Base-by-base conservation (phyloP, 306 rosid species). In the Glycine soja region DNA sequence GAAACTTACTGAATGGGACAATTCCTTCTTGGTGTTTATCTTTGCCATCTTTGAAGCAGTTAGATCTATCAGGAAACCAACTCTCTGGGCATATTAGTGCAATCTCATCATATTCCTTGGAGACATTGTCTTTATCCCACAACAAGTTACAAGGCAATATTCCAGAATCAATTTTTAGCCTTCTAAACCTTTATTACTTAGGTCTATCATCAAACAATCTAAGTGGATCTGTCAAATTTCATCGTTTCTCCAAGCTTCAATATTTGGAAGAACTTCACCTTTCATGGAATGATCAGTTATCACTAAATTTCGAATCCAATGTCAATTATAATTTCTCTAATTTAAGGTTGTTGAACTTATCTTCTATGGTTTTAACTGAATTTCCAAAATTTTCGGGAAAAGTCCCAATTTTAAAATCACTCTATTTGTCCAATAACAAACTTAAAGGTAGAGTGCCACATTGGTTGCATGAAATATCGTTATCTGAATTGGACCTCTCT, bases 11-110 rank as follows among this genome's bases (percentile, higher is more conserved):
- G 0, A 52, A 52, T 53, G 77, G 15, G n/a, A 32, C 64, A 52
- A 51, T 80, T 24, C 88, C 88, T 2, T 8, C 50, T 32, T 75
- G 77, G 87, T 10, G 34, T 43, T 79, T 46, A 10, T 64, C 65
- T 34, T 75, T 87, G 43, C 16, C 5, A 0, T 2, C 4, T 14
- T 38, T 84, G 16, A 2, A 11, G n/a, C 1, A 2, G 5, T 34
- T 63, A 34, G 1, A 0, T 12, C 82, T 87, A 10, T 0, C 5
- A 4, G 0, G 0, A 0, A 87, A 84, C 50, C 45, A 48, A 0
- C 45, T 84, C 66, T 50, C 61, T 3, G 75, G 71, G 10, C 38
- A 2, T 6, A 73, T 67, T 11, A 10, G 59, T 9, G 24, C 34
- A 58, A n/a, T 80, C 68, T 43, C 24, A 47, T 54, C 24, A 0